These are phyloP conservation scores for Volutella citrinella DNA, from an alignment of 2,329 filamentous ascomycete genomes.

Conservation along the genomic window DNA sequence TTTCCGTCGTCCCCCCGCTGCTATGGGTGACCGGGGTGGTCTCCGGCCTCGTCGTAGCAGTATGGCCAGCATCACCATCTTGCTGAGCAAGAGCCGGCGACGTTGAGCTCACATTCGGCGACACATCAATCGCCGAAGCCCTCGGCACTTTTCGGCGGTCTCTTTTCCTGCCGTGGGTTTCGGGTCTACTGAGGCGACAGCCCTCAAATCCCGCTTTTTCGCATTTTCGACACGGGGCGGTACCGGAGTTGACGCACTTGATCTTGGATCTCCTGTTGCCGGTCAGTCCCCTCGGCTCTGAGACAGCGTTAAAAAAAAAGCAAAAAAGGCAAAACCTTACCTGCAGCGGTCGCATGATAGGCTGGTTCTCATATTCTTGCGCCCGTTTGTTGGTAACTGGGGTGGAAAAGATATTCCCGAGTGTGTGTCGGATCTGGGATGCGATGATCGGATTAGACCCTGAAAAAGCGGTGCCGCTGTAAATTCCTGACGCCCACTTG, in stretches of 20 bases:
- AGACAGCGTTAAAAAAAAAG: neutral
- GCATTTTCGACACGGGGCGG: slow-evolving; percentile 30
- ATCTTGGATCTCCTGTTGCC: slow-evolving; percentile 31
- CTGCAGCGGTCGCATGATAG: slow-evolving; percentile 33
- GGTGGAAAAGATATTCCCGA: no score
- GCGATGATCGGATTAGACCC: no score
- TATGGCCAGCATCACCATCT: neutral
- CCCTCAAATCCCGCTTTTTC: slow-evolving; percentile 20
- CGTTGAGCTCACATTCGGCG: no score
- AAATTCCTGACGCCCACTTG: no score
- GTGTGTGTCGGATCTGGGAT: no score
- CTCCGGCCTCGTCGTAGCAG: neutral
- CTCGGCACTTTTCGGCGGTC: slow-evolving; percentile 4
- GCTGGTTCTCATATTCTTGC: slow-evolving; percentile 36
- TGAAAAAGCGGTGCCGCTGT: no score
- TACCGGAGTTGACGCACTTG: slow-evolving; percentile 32
- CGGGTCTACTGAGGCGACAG: slow-evolving; percentile 24
- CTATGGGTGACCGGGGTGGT: no score
- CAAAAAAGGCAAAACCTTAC: slow-evolving; percentile 22
- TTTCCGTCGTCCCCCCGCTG: no score
- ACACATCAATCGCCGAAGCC: no score
- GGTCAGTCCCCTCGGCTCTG: neutral
- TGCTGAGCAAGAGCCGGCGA: no score
- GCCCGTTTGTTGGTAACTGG: no score
- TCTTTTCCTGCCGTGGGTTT: slow-evolving; percentile 6